Percentiles rank a stretch among this genome's conserved stretches.
phyloP scores from a whole-genome alignment of 108 stramenopile species.

The Parietichytrium sp. region DNA sequence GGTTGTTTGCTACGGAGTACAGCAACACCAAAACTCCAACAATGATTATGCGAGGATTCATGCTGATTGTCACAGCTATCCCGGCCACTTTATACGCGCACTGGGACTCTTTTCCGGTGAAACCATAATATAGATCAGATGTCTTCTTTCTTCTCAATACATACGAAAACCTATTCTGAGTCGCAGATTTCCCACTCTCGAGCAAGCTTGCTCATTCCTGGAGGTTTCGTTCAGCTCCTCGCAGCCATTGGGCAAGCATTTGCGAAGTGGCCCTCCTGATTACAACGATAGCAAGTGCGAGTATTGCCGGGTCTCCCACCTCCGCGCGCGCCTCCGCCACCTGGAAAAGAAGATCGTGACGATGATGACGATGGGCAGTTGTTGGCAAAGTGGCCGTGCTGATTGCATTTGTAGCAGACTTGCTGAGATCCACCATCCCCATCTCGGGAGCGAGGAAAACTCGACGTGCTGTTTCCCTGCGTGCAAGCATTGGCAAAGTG shows the following conservation, averaged over 20 bases:
- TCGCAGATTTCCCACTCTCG: no score
- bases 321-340: not conserved
- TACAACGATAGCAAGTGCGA: not conserved
- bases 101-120: no score
- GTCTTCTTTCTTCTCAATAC: no score
- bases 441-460: not conserved
- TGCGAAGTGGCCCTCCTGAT: not conserved
- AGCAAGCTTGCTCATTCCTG: no score
- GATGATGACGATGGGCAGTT: not conserved
- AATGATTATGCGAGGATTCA: no score
- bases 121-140: no score
- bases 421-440: not conserved
- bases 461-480: not conserved
- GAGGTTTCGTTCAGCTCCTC: no score
- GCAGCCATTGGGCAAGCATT: constrained; percentile 11
- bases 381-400: not conserved
- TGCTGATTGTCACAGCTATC: no score
- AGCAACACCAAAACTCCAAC: no score
- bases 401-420: not conserved
- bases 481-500: not conserved
- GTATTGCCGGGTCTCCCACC: not conserved
- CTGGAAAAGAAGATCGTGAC: not conserved
- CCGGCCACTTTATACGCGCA: no score
- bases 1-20: no score
- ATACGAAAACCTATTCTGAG: no score